Evolutionary conservation across 495 filamentous ascomycete species (phyloP).

Genomic region (Penicillium robsamsonii): DNA sequence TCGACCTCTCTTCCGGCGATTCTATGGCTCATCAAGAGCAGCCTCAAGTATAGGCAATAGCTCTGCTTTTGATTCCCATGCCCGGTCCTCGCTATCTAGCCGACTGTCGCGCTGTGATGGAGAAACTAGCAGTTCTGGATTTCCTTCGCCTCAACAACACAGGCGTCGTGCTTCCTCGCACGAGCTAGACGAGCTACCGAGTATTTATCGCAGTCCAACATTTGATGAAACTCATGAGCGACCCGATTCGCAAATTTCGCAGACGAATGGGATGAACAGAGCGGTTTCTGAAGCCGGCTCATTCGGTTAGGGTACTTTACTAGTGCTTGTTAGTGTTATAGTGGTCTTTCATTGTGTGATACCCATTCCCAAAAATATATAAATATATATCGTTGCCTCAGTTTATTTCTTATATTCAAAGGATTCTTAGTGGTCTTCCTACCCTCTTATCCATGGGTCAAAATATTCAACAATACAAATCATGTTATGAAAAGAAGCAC

Average conservation of each 20-base stretch:
- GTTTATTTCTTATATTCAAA: too few relatives aligned
- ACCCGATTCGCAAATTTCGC: conserved; percentile 1
- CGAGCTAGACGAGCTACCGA: neutral
- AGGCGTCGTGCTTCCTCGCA: neutral
- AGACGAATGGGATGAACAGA: neutral
- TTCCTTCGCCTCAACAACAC: neutral
- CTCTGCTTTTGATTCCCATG: neutral
- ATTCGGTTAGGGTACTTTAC: conserved; percentile 7
- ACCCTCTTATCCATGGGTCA: too few relatives aligned
- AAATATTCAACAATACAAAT: too few relatives aligned
- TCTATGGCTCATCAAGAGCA: conserved; percentile 13
- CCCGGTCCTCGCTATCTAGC: neutral
- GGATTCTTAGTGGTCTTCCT: too few relatives aligned
- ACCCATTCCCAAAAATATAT: neutral
- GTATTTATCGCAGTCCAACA: neutral
- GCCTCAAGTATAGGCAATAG: neutral
- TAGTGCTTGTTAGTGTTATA: neutral
- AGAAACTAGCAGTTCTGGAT: conserved; percentile 6
- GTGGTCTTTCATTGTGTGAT: neutral
- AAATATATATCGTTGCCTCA: neutral
- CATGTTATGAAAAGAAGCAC: too few relatives aligned
- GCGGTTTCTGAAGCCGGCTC: conserved; percentile 9
- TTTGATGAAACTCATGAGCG: neutral
- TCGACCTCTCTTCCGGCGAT: conserved; percentile 23
- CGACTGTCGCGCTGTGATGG: conserved; percentile 1